Evolutionary conservation across 2,329 filamentous ascomycete genomes (phyloP).

Genomic region (Hypoxylon sp.): DNA sequence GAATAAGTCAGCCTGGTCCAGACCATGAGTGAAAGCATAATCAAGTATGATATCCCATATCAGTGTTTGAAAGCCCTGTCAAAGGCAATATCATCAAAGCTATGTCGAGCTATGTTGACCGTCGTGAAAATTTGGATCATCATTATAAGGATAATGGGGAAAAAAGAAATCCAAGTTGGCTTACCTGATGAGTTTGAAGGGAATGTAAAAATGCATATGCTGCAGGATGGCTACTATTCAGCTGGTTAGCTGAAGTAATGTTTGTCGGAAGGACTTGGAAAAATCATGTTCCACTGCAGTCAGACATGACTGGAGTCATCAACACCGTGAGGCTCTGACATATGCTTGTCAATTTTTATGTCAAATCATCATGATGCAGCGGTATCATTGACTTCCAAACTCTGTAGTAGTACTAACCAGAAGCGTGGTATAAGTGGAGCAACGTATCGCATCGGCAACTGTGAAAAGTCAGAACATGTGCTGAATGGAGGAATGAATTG

Average conservation of each 20-base stretch:
- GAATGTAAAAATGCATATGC: background rate
- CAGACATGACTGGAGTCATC: conserved; percentile 66
- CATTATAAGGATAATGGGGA: conserved; percentile 61
- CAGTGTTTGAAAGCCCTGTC: conserved; percentile 72
- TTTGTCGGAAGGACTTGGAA: conserved; percentile 17
- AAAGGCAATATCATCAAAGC: conserved; percentile 86
- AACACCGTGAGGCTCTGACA: conserved; percentile 81
- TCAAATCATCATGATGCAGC: conserved; percentile 82
- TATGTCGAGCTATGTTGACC: conserved; percentile 82
- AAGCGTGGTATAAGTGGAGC: background rate
- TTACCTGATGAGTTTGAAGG: conserved; percentile 26
- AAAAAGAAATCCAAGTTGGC: conserved; percentile 38
- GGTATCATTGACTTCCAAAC: conserved; percentile 24
- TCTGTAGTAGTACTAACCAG: conserved; percentile 35
- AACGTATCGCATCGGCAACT: background rate
- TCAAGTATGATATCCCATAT: conserved; percentile 29
- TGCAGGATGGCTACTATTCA: conserved; percentile 12
- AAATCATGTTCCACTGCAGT: conserved; percentile 51
- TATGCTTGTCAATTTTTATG: conserved; percentile 95
- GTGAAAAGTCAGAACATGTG: conserved; percentile 35
- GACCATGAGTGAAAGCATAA: background rate
- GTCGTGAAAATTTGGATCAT: conserved; percentile 86
- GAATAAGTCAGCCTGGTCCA: conserved; percentile 31
- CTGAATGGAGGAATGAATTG: background rate
- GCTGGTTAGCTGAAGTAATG: conserved; percentile 52